Percentiles rank a stretch among this genome's conserved stretches.
Conservation (phyloP, 2,329 filamentous ascomycete species). For the Bretziella fagacearum region DNA sequence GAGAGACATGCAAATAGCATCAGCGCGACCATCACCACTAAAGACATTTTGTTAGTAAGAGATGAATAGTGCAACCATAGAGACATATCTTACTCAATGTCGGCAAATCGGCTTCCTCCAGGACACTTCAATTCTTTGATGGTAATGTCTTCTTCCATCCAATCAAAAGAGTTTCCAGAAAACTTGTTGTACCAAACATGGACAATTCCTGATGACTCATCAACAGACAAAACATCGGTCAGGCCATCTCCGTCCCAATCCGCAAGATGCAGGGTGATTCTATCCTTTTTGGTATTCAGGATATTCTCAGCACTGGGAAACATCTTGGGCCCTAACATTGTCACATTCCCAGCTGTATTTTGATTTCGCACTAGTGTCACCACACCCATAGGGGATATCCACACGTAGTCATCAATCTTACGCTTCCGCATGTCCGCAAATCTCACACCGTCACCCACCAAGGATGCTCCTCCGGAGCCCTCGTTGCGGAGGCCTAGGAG, state of each 20-base stretch:
- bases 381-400: slow-evolving; percentile 14
- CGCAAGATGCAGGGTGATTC: slow-evolving; percentile 21
- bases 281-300: slow-evolving; percentile 14
- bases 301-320: slow-evolving; percentile 3
- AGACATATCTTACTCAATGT: slow-evolving; percentile 17
- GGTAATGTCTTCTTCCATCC: neutral
- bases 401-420: slow-evolving; percentile 16
- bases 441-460: slow-evolving; percentile 15
- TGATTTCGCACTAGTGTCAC: slow-evolving; percentile 12
- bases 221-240: slow-evolving; percentile 18
- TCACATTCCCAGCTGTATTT: slow-evolving; percentile 1
- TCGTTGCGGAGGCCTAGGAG: slow-evolving; percentile 15
- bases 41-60: slow-evolving; percentile 4
- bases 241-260: slow-evolving; percentile 25
- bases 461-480: slow-evolving; percentile 15
- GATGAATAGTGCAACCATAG: neutral
- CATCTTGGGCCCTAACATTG: neutral
- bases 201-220: slow-evolving; percentile 12
- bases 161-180: neutral
- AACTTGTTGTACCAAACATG: slow-evolving; percentile 15
- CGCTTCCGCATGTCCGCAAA: slow-evolving; percentile 14
- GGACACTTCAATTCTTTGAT: slow-evolving; percentile 14
- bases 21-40: slow-evolving; percentile 19
- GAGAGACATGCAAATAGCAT: slow-evolving; percentile 22
- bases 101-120: slow-evolving; percentile 20